Base-by-base conservation (phyloP, 768 basidiomycete genomes). In the Boletellus sp. region DNA sequence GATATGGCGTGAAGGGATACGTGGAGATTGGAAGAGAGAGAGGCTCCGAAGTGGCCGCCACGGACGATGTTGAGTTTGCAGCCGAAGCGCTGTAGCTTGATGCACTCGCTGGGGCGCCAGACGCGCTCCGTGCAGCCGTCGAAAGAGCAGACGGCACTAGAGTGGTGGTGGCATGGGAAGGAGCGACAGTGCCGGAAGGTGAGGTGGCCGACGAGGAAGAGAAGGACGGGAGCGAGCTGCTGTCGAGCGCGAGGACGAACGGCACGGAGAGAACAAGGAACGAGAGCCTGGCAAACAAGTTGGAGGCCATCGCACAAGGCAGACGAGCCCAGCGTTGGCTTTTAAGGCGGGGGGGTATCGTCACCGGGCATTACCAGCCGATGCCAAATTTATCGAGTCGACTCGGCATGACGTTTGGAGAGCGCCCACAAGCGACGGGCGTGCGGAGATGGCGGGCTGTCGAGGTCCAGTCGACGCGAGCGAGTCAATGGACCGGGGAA, bases 1-100 rank as follows among this genome's bases (percentile, higher is more conserved):
- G 83, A 72, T 78, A 85, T 4, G 83, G 76, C 12, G 75, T 67
- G 72, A 87, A 85, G 1, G 74, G 55, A 46, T 73, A 72, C 0
- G 64, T 55, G 17, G 72, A 65, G 42, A 76, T 70, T 13, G 77
- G 74, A 28, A 74, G 42, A 22, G 66, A 70, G 13, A 64, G 47
- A 40, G 60, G 66, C 12, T 52, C 62, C 3, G 55, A 53, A 32
- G 59, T 55, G 9, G 63, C 59, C 0, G 58, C 34, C 13, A 48
- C 20, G 6, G 16, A 24, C 23, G 54, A 51, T 7, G 50, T 35
- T 16, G 40, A 15, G 2, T 44, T 49, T 3, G 59, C 42, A 5
- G 52, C 16, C 12, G 51, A 54, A 38, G 52, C 31, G 48, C 37
- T 60, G 33, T 42, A n/a, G 46, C 16, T 39, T 10, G 59, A 52